phyloP scores from a whole-genome alignment of 176 grass and related monocot species.

The Aegilops sharonensis region DNA sequence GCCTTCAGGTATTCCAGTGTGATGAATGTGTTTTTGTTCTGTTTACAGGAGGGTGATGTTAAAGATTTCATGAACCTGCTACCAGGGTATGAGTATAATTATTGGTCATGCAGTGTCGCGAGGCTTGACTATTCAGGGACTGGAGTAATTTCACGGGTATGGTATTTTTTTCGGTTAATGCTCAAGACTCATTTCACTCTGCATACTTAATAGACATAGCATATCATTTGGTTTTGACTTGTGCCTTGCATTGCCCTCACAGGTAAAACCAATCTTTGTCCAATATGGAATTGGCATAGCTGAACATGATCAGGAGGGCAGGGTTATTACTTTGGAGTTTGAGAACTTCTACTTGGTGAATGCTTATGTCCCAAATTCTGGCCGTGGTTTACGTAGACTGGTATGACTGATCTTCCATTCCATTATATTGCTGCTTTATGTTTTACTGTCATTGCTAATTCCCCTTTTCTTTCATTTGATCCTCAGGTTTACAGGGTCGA shows the following conservation, averaged over 20 bases:
- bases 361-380: slow-evolving; percentile 92
- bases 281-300: slow-evolving; percentile 64
- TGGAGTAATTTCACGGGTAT: slow-evolving; percentile 44
- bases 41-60: slow-evolving; percentile 37
- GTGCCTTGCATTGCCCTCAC: slow-evolving; percentile 24
- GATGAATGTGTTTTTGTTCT: background rate
- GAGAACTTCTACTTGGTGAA: slow-evolving; percentile 81
- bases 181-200: background rate
- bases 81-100: slow-evolving; percentile 28
- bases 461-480: slow-evolving; percentile 21
- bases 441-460: slow-evolving; percentile 19
- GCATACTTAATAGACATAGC: background rate
- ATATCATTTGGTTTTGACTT: slow-evolving; percentile 14
- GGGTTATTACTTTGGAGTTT: slow-evolving; percentile 85
- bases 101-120: slow-evolving; percentile 51
- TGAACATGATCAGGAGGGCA: slow-evolving; percentile 80
- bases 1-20: background rate
- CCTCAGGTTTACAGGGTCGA: slow-evolving; percentile 69
- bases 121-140: slow-evolving; percentile 56
- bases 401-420: slow-evolving; percentile 23
- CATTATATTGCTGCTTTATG: slow-evolving; percentile 7
- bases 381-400: slow-evolving; percentile 60
- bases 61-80: slow-evolving; percentile 32
- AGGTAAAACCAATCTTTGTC: slow-evolving; percentile 84
- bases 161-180: background rate